Evolutionary conservation across 495 filamentous ascomycete genomes (phyloP), one percentile per base, ranked within the genome.

Genomic region (Cercophora sp.): DNA sequence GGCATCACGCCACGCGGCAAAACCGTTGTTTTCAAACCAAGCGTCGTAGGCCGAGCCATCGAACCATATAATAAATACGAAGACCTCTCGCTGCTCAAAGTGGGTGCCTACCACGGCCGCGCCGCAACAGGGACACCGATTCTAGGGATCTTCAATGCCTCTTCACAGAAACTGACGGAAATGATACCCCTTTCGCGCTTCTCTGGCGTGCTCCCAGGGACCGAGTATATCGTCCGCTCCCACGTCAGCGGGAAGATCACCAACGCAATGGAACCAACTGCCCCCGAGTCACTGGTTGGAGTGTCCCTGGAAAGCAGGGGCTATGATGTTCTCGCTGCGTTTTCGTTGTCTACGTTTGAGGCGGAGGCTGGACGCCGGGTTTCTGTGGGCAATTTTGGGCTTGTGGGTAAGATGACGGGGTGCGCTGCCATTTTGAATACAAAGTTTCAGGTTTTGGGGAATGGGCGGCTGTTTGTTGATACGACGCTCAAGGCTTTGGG

Each of bases 371-470:
- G 60, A 8, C 65, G 65, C 32, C 61, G 54, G 23, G 70, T 73
- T 3, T 60, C 59, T 51, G 56, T 88, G 10, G 85, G 86, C 1
- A 80, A 85, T n/a, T 67, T 98, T 2, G 93, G 93, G 8, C 70
- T 98, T 3, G 56, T 96, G 19, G 87, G 79, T 13, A 95, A 96
- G 65, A 94, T 97, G 85, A 89, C 90, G 2, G 93, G 90, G 6
- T 82, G 84, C 2, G 91, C 88, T 0, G 93, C 89, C 0, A 73
- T 96, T 11, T 60, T 86, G 1, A 70, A 65, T 8, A 83, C 74
- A 10, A 73, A 77, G n/a, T 76, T 82, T 11, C 75, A 71, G 20
- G 59, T 83, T 6, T 69, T 79, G 8, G 70, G 79, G 22, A 84
- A 79, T 36, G 83, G 87, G 2, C 65, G 72, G 32, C 66, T 95